Conservation (phyloP, 257 asterid species). For the Solanum chilense region DNA sequence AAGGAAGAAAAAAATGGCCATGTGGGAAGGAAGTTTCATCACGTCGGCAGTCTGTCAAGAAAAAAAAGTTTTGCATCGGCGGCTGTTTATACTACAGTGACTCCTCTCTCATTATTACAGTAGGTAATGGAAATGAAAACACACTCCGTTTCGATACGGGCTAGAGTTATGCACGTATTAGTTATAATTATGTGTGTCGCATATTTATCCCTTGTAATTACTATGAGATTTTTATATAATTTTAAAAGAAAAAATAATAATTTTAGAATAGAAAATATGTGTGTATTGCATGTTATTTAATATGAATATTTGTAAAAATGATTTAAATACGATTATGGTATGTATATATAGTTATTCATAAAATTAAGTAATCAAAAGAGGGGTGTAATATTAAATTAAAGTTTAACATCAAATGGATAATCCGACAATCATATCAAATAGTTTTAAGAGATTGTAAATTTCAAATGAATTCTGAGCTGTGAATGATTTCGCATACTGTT, state of each 20-base stretch:
- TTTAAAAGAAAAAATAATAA: too few relatives aligned
- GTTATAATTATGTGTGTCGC: accelerated
- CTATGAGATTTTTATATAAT: too few relatives aligned
- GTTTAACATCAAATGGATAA: neutral
- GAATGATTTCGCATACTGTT: too few relatives aligned
- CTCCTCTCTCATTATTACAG: neutral
- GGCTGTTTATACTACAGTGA: neutral
- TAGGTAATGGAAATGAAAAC: neutral
- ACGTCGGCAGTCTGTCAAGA: neutral
- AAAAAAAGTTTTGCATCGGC: neutral
- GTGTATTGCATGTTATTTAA: neutral
- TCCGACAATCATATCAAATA: neutral
- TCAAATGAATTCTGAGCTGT: too few relatives aligned
- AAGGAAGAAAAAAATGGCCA: neutral
- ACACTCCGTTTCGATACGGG: neutral
- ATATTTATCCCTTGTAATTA: too few relatives aligned
- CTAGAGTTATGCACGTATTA: neutral
- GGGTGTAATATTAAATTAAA: too few relatives aligned
- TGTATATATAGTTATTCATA: neutral
- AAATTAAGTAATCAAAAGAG: neutral
- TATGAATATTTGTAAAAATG: too few relatives aligned
- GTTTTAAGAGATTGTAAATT: too few relatives aligned
- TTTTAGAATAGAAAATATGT: too few relatives aligned
- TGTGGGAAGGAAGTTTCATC: neutral
- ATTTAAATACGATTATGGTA: too few relatives aligned